Conservation (phyloP, 331 rosid species). For the Cydonia oblonga region DNA sequence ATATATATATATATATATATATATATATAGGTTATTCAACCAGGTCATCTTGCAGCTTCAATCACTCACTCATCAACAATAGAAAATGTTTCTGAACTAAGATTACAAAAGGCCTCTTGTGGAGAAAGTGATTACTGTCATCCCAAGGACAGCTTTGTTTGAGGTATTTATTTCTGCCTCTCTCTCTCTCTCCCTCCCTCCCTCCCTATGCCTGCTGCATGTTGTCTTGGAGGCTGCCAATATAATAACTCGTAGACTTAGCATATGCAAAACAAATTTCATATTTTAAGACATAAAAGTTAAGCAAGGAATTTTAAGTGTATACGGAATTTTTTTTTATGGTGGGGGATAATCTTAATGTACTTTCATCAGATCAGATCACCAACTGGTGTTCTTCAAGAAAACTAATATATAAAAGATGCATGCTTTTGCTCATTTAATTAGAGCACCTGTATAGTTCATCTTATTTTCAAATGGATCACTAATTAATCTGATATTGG, state of each 20-base stretch:
- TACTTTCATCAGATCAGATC: background rate
- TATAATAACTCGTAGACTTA: background rate
- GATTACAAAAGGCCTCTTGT: background rate
- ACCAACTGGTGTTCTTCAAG: background rate
- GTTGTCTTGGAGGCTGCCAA: background rate
- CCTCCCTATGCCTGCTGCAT: no score
- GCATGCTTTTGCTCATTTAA: background rate
- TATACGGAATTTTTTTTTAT: background rate
- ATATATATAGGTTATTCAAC: slow-evolving; percentile 14
- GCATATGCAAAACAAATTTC: background rate
- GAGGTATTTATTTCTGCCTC: background rate
- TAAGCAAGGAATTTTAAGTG: background rate
- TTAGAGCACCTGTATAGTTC: background rate
- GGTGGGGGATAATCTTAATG: background rate
- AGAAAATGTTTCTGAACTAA: background rate
- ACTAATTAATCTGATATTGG: background rate
- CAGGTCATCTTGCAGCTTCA: slow-evolving; percentile 97
- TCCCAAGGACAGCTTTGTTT: slow-evolving; percentile 1
- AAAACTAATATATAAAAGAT: background rate
- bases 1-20: background rate
- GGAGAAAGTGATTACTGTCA: background rate
- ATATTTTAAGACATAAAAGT: background rate
- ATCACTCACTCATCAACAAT: slow-evolving; percentile 71
- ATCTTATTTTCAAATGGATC: background rate
- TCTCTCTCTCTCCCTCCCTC: background rate